A percentile compares a stretch with the other conserved stretches of the same genome.
These are phyloP conservation scores for Exophiala sp. DNA, from an alignment of 2,329 filamentous ascomycete species.

Conservation along the genomic window DNA sequence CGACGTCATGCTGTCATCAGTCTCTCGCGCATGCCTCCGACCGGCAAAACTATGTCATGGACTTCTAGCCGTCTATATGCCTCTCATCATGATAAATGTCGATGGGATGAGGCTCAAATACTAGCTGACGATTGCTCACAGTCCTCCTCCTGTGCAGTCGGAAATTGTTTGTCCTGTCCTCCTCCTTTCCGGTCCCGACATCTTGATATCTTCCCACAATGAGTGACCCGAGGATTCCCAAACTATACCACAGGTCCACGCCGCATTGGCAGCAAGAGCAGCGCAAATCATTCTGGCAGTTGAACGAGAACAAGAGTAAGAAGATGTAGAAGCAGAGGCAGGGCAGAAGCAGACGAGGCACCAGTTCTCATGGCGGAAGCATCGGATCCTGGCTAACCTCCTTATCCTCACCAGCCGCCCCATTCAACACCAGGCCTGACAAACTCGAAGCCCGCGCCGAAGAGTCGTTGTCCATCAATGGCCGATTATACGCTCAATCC, in stretches of 20 bases:
- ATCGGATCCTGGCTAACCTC: not conserved
- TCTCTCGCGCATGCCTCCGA: too few species aligned
- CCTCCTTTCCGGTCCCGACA: not conserved
- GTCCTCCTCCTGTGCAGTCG: too few species aligned
- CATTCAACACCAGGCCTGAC: conserved; percentile 51
- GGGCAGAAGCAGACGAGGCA: too few species aligned
- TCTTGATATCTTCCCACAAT: conserved; percentile 2
- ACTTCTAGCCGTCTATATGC: too few species aligned
- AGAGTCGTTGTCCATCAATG: conserved; percentile 51
- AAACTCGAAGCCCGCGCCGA: conserved; percentile 55
- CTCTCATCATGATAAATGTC: too few species aligned
- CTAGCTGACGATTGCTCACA: too few species aligned
- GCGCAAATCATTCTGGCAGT: conserved; percentile 50
- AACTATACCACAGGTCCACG: conserved; percentile 46
- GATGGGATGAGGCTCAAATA: too few species aligned
- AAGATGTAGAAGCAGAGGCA: too few species aligned
- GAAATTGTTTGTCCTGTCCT: not conserved
- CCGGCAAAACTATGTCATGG: too few species aligned
- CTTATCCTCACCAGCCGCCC: conserved; percentile 30
- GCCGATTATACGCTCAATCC: conserved; percentile 45
- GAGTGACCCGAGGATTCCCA: conserved; percentile 47
- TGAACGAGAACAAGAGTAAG: conserved; percentile 43
- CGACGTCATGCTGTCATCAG: too few species aligned
- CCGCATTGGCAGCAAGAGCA: conserved; percentile 53
- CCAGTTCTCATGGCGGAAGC: too few species aligned